These are phyloP conservation scores for Phaffia australis DNA, from an alignment of 768 basidiomycete species.

Conservation along the genomic window DNA sequence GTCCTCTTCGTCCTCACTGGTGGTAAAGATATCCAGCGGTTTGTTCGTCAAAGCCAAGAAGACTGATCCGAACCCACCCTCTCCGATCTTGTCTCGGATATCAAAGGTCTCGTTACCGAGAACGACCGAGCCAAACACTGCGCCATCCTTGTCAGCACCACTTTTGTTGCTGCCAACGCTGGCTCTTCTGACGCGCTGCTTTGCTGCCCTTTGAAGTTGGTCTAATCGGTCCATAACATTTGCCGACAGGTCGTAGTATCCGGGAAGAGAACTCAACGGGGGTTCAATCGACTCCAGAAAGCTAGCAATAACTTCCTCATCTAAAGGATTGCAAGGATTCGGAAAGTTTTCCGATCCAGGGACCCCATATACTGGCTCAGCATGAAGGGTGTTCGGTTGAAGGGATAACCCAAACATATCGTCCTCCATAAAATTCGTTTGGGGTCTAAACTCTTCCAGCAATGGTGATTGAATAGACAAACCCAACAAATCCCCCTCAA, in stretches of 20 bases:
- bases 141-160: background rate
- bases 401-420: no score
- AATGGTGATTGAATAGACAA: no score
- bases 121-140: constrained; percentile 46
- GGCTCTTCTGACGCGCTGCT: constrained; percentile 35
- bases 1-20: constrained; percentile 43
- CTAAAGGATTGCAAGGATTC: constrained; percentile 64
- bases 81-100: constrained; percentile 79
- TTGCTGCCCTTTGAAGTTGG: constrained; percentile 60
- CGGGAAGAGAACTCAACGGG: constrained; percentile 41
- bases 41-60: constrained; percentile 45
- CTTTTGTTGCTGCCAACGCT: constrained; percentile 24
- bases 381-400: no score
- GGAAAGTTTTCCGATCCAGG: constrained; percentile 41
- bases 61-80: constrained; percentile 94
- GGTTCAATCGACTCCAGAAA: constrained; percentile 27
- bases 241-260: constrained; percentile 36
- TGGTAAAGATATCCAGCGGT: no score
- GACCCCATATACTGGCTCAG: no score
- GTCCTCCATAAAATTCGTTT: no score
- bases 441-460: constrained; percentile 12
- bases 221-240: constrained; percentile 49
- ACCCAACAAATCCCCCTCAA: no score
- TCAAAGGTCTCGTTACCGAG: constrained; percentile 58
- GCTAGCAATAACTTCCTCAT: constrained; percentile 28